These are phyloP conservation scores for Monosporascus cannonballus DNA, from an alignment of 2,329 filamentous ascomycete species.

Conservation along the genomic window DNA sequence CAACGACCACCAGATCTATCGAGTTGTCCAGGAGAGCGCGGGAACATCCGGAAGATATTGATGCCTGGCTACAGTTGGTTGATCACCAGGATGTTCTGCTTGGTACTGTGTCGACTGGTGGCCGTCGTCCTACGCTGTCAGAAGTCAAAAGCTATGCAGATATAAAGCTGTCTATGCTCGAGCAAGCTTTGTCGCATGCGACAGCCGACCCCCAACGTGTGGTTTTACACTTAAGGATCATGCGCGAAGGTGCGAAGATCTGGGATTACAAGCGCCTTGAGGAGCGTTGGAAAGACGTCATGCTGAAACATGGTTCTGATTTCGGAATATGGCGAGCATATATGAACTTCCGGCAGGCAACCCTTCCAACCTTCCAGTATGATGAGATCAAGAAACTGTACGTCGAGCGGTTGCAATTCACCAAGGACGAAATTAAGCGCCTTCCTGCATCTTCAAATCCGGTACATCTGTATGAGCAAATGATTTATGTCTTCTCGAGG, in stretches of 20 bases:
- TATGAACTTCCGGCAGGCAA: slow-evolving; percentile 66
- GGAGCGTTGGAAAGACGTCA: slow-evolving; percentile 59
- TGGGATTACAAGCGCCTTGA: slow-evolving; percentile 62
- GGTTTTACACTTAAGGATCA: slow-evolving; percentile 58
- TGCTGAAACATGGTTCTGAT: slow-evolving; percentile 48
- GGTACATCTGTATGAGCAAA: slow-evolving; percentile 30
- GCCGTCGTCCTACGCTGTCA: slow-evolving; percentile 43
- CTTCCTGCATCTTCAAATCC: slow-evolving; percentile 2
- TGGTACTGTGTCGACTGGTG: slow-evolving; percentile 39
- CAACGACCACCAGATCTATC: slow-evolving; percentile 49
- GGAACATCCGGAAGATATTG: slow-evolving; percentile 58
- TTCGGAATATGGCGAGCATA: slow-evolving; percentile 68
- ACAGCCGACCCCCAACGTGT: slow-evolving; percentile 42
- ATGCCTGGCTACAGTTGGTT: slow-evolving; percentile 74
- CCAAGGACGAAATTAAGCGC: slow-evolving; percentile 12
- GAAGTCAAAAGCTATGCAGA: slow-evolving; percentile 67
- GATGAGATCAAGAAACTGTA: slow-evolving; percentile 58
- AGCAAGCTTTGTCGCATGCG: slow-evolving; percentile 64
- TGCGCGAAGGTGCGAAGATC: slow-evolving; percentile 66
- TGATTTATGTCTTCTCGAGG: slow-evolving; percentile 68
- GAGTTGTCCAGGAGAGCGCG: slow-evolving; percentile 60
- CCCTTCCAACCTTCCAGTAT: slow-evolving; percentile 60
- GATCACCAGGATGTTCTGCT: slow-evolving; percentile 69
- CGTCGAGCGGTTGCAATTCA: slow-evolving; percentile 46
- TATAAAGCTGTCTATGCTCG: slow-evolving; percentile 73